Evolutionary conservation across 768 basidiomycete species (phyloP).

Genomic region (Podaxis pistillaris): DNA sequence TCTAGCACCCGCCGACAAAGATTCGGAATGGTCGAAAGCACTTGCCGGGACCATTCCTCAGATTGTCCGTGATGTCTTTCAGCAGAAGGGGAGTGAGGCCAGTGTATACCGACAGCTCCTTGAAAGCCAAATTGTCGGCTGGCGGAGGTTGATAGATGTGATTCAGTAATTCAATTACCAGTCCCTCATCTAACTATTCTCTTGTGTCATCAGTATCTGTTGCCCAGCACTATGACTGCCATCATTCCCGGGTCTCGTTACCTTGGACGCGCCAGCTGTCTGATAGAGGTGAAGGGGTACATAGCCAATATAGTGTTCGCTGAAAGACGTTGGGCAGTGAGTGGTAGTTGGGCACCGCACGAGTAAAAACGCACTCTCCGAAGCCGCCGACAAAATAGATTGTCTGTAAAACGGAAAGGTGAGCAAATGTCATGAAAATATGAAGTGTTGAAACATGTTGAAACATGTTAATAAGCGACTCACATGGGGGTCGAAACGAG

Average conservation of each 20-base stretch:
- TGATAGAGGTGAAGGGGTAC: constrained; percentile 47
- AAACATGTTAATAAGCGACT: constrained; percentile 18
- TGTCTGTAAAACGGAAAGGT: constrained; percentile 26
- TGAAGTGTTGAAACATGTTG: not conserved
- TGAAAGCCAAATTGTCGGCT: constrained; percentile 6
- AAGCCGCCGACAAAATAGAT: constrained; percentile 57
- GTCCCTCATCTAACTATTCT: not conserved
- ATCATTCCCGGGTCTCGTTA: not conserved
- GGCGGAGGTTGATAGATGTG: not conserved
- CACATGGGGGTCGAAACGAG: constrained; percentile 52
- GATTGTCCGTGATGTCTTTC: constrained; percentile 22
- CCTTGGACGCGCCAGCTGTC: constrained; percentile 15
- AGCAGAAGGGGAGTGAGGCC: constrained; percentile 13
- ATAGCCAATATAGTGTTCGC: constrained; percentile 50
- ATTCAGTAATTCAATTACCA: not conserved
- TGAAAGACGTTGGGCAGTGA: constrained; percentile 17
- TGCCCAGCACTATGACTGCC: not conserved
- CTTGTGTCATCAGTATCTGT: not conserved
- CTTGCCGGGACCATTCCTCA: constrained; percentile 24
- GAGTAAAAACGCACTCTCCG: constrained; percentile 35
- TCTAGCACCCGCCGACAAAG: constrained; percentile 24
- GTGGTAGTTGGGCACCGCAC: not conserved
- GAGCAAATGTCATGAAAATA: no score
- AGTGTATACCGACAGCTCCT: constrained; percentile 10
- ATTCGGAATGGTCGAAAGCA: constrained; percentile 32